Percentiles rank a stretch among this genome's conserved stretches.
These are phyloP conservation scores for Naganishia antarctica DNA, from an alignment of 768 basidiomycete species.

Conservation along the genomic window DNA sequence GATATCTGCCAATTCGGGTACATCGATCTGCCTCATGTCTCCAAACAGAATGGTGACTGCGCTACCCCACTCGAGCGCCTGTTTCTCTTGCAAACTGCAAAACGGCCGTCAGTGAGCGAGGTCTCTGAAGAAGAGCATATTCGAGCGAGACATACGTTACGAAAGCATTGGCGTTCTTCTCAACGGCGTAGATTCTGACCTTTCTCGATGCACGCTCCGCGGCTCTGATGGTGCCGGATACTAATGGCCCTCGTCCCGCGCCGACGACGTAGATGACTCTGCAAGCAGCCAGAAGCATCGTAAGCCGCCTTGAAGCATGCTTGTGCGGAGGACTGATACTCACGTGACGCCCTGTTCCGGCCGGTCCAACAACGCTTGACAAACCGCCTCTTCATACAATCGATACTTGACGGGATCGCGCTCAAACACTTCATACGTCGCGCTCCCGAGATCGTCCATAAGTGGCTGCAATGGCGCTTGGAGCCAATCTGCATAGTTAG, in stretches of 20 bases:
- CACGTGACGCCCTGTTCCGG: constrained; percentile 62
- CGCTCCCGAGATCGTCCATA: constrained; percentile 93
- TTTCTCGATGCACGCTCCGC: constrained; percentile 62
- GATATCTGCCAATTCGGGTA: constrained; percentile 86
- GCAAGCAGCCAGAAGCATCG: constrained; percentile 4
- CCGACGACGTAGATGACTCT: constrained; percentile 88
- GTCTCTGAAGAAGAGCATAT: neutral
- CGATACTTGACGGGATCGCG: constrained; percentile 94
- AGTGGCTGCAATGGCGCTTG: constrained; percentile 94
- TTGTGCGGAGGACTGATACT: constrained; percentile 40
- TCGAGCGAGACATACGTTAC: constrained; percentile 66
- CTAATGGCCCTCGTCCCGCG: constrained; percentile 88
- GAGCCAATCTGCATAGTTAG: constrained; percentile 78
- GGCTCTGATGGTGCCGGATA: constrained; percentile 75
- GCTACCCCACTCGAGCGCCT: constrained; percentile 74
- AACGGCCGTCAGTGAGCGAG: neutral
- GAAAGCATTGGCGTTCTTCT: constrained; percentile 94
- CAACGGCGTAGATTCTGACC: constrained; percentile 75
- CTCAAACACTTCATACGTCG: constrained; percentile 96
- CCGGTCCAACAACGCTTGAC: constrained; percentile 69
- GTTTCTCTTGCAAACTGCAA: constrained; percentile 72
- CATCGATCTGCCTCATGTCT: constrained; percentile 79
- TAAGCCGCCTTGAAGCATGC: neutral
- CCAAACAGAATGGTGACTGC: constrained; percentile 79
- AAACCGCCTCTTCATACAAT: constrained; percentile 92